A percentile compares a stretch with the other conserved stretches of the same genome.
phyloP scores from a whole-genome alignment of 164 flowering plant species.

The Berberis vulgaris region DNA sequence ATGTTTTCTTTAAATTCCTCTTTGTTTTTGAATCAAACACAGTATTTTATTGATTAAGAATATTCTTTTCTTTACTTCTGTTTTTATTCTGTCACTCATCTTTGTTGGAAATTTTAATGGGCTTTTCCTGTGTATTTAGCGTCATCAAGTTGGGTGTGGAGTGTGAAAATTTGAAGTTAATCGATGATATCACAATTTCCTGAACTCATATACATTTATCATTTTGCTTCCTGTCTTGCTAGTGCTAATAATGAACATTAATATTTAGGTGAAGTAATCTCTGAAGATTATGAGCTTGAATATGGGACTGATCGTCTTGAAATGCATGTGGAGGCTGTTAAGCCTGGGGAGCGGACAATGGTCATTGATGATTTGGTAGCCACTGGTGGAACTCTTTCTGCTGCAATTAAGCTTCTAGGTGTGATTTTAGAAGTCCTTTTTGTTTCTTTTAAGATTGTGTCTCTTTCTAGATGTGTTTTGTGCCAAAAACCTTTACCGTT shows the following conservation, averaged over 20 bases:
- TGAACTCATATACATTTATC: too few species aligned
- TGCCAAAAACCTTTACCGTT: not conserved
- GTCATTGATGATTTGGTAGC: conserved; percentile 92
- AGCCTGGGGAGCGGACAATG: conserved; percentile 65
- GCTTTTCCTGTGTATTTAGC: too few species aligned
- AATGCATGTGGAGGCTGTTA: conserved; percentile 87
- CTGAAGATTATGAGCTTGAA: conserved; percentile 74
- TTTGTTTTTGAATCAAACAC: too few species aligned
- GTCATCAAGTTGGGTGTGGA: too few species aligned
- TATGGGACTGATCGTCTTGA: conserved; percentile 85
- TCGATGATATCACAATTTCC: too few species aligned
- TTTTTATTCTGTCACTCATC: too few species aligned
- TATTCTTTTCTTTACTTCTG: too few species aligned
- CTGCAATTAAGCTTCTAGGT: conserved; percentile 82
- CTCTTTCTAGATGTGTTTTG: not conserved
- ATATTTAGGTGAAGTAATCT: conserved; percentile 60
- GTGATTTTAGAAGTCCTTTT: conserved; percentile 4
- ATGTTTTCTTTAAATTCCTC: too few species aligned
- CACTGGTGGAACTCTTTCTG: conserved; percentile 90
- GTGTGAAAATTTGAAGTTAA: too few species aligned
- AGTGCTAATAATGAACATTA: not conserved
- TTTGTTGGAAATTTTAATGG: too few species aligned
- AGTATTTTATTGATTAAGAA: too few species aligned
- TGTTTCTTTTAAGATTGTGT: not conserved
- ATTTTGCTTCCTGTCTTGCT: too few species aligned